These are phyloP conservation scores for Hymenoscyphus scutula DNA, from an alignment of 2,329 filamentous ascomycete species.

Conservation along the genomic window DNA sequence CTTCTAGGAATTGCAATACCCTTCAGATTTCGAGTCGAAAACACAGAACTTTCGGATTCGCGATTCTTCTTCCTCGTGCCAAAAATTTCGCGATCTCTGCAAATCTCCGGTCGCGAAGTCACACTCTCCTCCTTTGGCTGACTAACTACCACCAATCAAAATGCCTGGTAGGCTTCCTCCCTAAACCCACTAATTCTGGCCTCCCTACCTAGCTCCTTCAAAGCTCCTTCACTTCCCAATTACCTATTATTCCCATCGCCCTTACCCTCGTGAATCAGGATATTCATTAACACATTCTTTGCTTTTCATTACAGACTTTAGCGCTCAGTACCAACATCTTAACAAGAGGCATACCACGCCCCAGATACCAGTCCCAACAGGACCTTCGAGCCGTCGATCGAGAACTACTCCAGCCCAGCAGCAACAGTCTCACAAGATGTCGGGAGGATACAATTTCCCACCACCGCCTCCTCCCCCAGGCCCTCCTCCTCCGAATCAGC, in stretches of 20 bases:
- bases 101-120: background rate
- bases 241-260: constrained; percentile 10
- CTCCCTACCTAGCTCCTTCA: too few species aligned
- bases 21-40: background rate
- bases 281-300: constrained; percentile 22
- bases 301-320: constrained; percentile 13
- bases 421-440: constrained; percentile 24
- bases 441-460: constrained; percentile 36
- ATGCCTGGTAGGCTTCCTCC: background rate
- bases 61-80: background rate
- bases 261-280: constrained; percentile 11
- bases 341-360: background rate
- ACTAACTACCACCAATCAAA: background rate
- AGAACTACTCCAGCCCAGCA: constrained; percentile 1
- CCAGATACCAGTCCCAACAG: background rate
- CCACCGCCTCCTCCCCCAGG: constrained; percentile 37
- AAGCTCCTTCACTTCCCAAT: background rate
- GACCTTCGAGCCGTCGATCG: background rate
- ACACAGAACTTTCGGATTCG: background rate
- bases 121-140: background rate
- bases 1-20: background rate
- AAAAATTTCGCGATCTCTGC: background rate
- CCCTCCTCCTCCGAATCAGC: constrained; percentile 27
- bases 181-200: background rate
- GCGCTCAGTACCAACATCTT: constrained; percentile 8